Conservation (phyloP, 73 alveolate species). For the Stentor roeselii region DNA sequence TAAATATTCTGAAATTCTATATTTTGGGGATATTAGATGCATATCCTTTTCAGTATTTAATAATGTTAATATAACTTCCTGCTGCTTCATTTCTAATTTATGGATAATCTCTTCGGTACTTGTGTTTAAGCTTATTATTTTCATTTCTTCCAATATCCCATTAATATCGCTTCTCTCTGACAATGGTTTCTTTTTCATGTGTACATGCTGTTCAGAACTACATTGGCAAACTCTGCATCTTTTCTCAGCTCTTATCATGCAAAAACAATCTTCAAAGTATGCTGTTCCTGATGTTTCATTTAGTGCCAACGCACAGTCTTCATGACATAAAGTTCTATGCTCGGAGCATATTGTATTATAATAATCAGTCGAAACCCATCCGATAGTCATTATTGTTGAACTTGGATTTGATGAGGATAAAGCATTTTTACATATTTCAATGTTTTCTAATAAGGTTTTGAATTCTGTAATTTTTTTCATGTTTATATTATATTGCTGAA, state of each 20-base stretch:
- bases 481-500: too few relatives aligned
- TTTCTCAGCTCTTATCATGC: background rate
- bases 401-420: background rate
- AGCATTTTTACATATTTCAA: background rate
- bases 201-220: conserved; percentile 6
- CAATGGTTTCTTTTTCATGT: background rate
- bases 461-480: background rate
- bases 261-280: background rate
- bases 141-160: background rate
- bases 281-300: background rate
- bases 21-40: background rate
- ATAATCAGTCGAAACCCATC: background rate
- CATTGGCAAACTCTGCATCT: background rate
- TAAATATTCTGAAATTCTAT: background rate
- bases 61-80: background rate
- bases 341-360: background rate
- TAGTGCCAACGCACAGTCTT: background rate
- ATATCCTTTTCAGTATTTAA: background rate
- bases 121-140: too few relatives aligned
- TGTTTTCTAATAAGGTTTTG: background rate
- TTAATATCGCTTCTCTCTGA: too few relatives aligned
- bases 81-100: too few relatives aligned
- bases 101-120: background rate
- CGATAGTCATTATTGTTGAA: background rate
- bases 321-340: background rate